Base-by-base conservation (phyloP, 805 yeast species). In the Barnettozyma californica region DNA sequence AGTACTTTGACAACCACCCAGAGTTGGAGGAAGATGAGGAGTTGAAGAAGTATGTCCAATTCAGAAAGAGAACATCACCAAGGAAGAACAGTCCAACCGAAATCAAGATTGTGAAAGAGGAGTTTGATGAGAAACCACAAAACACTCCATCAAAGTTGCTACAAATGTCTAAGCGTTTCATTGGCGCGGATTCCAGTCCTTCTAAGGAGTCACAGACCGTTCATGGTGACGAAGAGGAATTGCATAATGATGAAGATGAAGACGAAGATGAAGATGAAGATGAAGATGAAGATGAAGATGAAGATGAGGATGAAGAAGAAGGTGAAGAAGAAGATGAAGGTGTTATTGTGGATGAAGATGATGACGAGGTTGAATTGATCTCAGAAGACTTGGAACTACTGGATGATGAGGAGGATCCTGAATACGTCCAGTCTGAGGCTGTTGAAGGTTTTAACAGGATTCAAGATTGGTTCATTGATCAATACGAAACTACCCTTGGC, bases 1-100 rank as follows among this genome's bases (percentile, higher is more conserved):
- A 44, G 36, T 58, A 62, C 48, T 58, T 65, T 44, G 64, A 63
- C 46, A 51, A 53, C 48, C 61, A 65, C 45, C 68, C 69, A 16
- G 66, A 63, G 50, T 58, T 65, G 50, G 64, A 54, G 42, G 53
- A 50, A 19, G 55, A 55, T 38, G 41, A 43, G 1, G 50, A 51
- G 10, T 65, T 49, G 49, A 53, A 43, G 43, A 65, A 60, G 45
- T 65, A 41, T 40, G 57, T 58, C 25, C 46, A 38, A n/a, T 60
- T 55, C 46, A 59, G 64, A 56, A 53, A 52, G 53, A 63, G 49
- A 53, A 47, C 45, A 35, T 61, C 67, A 20, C 66, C 67, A 48
- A 53, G 39, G 38, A 62, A 62, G 52, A 35, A 51, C 14, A 44
- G 54, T 13, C 53, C 44, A 43, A 3, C n/a, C 5, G 29, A 20